Evolutionary conservation across 371 early-diverging fungal genomes (phyloP).

Genomic region (Mucor mucedo): DNA sequence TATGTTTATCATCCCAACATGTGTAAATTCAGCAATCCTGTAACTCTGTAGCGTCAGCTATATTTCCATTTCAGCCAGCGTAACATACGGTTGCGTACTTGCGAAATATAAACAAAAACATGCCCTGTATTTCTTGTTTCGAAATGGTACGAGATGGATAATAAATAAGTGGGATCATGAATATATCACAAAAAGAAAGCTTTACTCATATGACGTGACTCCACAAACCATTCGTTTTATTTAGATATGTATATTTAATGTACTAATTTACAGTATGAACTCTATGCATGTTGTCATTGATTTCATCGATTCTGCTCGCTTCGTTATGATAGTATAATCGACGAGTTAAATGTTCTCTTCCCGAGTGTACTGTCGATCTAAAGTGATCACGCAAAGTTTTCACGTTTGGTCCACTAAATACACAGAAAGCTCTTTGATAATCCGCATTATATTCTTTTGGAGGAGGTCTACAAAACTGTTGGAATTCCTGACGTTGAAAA

Average conservation of each 20-base stretch:
- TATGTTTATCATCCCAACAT: no score
- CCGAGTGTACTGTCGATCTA: conserved; percentile 47
- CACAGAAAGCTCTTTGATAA: conserved; percentile 65
- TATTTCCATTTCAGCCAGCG: no score
- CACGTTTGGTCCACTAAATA: conserved; percentile 67
- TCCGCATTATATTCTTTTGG: conserved; percentile 62
- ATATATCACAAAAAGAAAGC: no score
- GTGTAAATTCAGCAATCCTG: no score
- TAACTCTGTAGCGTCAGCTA: no score
- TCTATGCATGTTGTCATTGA: neutral
- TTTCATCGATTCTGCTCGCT: neutral
- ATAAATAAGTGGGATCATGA: no score
- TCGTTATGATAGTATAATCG: conserved; percentile 7
- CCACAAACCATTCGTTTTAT: no score
- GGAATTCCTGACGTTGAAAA: conserved; percentile 60
- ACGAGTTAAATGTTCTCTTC: conserved; percentile 72
- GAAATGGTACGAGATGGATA: no score
- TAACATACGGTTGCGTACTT: no score
- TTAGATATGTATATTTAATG: neutral
- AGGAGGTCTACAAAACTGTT: conserved; percentile 62
- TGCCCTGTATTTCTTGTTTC: no score
- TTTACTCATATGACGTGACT: no score
- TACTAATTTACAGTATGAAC: neutral
- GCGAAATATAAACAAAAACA: no score
- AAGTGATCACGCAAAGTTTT: conserved; percentile 54